A percentile compares a stretch with the other conserved stretches of the same genome.
These are phyloP conservation scores for Diaporthe longicolla DNA, from an alignment of 2,329 filamentous ascomycete species.

Conservation along the genomic window DNA sequence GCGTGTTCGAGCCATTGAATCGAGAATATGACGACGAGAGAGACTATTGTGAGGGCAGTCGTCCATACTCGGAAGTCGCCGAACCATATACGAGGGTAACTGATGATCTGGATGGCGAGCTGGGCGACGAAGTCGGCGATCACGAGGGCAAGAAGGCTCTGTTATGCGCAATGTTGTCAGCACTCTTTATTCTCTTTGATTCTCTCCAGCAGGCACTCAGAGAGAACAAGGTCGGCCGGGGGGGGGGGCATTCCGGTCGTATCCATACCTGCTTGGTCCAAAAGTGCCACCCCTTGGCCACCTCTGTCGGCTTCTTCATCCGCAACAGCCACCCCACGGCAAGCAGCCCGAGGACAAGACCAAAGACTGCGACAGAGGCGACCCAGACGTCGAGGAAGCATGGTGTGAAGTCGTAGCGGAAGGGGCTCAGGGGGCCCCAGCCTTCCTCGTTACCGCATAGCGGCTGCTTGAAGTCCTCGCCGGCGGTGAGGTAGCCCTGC, in stretches of 20 bases:
- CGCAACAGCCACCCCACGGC: slow-evolving; percentile 86
- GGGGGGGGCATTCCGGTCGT: neutral
- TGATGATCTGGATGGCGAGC: slow-evolving; percentile 81
- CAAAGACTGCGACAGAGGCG: slow-evolving; percentile 81
- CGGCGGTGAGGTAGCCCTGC: slow-evolving; percentile 72
- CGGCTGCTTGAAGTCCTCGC: slow-evolving; percentile 70
- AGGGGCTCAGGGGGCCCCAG: slow-evolving; percentile 92
- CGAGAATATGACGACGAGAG: slow-evolving; percentile 80
- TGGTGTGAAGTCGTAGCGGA: slow-evolving; percentile 94
- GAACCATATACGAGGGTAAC: slow-evolving; percentile 78
- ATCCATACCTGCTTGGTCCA: slow-evolving; percentile 85
- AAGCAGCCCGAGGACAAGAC: slow-evolving; percentile 81
- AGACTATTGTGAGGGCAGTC: slow-evolving; percentile 78
- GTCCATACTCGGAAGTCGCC: slow-evolving; percentile 91
- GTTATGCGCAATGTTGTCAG: slow-evolving; percentile 40
- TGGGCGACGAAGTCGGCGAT: slow-evolving; percentile 79
- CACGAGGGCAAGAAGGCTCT: slow-evolving; percentile 76
- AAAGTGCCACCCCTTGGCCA: slow-evolving; percentile 91
- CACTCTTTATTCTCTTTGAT: neutral
- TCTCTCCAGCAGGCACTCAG: neutral
- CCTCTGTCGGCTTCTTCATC: slow-evolving; percentile 74
- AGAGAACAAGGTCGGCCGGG: too few species aligned
- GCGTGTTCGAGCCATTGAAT: slow-evolving; percentile 91
- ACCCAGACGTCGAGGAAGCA: slow-evolving; percentile 97
- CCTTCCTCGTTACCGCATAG: slow-evolving; percentile 92